Conservation (phyloP, 2,329 filamentous ascomycete species). For the Beauveria sp. region DNA sequence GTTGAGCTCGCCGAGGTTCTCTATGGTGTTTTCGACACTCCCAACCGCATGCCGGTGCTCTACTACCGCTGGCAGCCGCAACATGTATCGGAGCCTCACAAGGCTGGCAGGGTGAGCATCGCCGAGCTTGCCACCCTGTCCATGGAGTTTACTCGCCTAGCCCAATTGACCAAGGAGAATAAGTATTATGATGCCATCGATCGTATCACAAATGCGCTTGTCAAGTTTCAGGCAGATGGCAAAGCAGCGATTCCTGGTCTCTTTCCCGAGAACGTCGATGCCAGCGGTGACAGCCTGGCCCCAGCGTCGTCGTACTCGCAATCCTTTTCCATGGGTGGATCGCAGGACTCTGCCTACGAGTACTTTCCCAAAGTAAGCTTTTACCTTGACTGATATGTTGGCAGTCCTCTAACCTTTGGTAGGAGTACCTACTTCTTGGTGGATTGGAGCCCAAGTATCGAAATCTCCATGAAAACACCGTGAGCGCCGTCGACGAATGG, state of each 20-base stretch:
- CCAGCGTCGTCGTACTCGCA: constrained; percentile 37
- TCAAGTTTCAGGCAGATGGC: constrained; percentile 61
- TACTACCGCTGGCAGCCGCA: constrained; percentile 72
- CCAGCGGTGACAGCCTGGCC: constrained; percentile 59
- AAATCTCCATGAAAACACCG: constrained; percentile 61
- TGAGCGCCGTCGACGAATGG: constrained; percentile 61
- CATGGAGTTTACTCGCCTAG: constrained; percentile 82
- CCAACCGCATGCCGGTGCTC: constrained; percentile 83
- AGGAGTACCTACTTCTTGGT: constrained; percentile 66
- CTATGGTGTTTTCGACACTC: constrained; percentile 81
- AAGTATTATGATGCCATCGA: constrained; percentile 89
- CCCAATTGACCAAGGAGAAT: constrained; percentile 71
- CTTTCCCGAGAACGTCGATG: constrained; percentile 72
- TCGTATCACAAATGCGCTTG: constrained; percentile 73
- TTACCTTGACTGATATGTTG: not conserved
- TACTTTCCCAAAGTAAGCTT: constrained; percentile 54
- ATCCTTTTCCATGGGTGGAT: constrained; percentile 53
- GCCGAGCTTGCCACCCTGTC: constrained; percentile 74
- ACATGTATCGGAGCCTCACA: constrained; percentile 54
- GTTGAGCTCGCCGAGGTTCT: constrained; percentile 72
- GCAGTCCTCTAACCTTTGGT: constrained; percentile 26
- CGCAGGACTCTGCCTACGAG: constrained; percentile 64
- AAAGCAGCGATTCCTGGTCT: constrained; percentile 64
- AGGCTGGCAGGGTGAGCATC: constrained; percentile 50
- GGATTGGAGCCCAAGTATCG: constrained; percentile 66